Base-by-base conservation (phyloP, 2,329 filamentous ascomycete genomes). In the Trichoderma sp. region DNA sequence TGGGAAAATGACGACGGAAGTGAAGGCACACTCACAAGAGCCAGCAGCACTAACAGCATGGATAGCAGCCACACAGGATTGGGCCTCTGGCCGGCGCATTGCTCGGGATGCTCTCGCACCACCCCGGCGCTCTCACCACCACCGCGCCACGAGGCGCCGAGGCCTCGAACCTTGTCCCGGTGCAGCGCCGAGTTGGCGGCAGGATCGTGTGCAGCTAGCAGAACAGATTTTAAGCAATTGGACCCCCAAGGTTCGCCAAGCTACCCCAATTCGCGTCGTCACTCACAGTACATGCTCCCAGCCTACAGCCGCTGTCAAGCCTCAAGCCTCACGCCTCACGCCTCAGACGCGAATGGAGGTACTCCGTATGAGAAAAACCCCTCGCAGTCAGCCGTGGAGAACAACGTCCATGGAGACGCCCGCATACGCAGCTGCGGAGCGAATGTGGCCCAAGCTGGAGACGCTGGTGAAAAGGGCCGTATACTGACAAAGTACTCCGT, bases 91-190 rank as follows among this genome's bases (percentile, higher is more conserved):
- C 35, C 47, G 37, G 47, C 53, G 57, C 57, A 59, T 27, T 43
- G 57, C 33, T 24, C 31, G 55, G 55, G 29, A 40, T 21, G 29
- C 40, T 47, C 31, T 55, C 33, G 56, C 27, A 37, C 43, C 55
- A 53, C 52, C 66, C 58, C 40, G 43, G 31, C 47, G 27, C 57
- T 43, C 24, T 68, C 52, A 60, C 60, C 62, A 60, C 60, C 62
- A 55, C 31, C 59, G 56, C 65, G 59, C 65, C 69, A 70, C 68
- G 29, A 33, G 66, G 66, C 69, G 69, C 59, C 55, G 59, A 57
- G 69, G 40, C 69, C 65, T 64, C 53, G 40, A 64, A 64, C 66
- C 64, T 65, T 68, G 56, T 52, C 52, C 33, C 33, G 58, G 64
- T 68, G 68, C 64, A 57, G 63, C 64, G 63, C 40, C 58, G 68